A percentile compares a stretch with the other conserved stretches of the same genome.
phyloP scores from a whole-genome alignment of 1,284 basidiomycete species.

The Mixia osmundae region DNA sequence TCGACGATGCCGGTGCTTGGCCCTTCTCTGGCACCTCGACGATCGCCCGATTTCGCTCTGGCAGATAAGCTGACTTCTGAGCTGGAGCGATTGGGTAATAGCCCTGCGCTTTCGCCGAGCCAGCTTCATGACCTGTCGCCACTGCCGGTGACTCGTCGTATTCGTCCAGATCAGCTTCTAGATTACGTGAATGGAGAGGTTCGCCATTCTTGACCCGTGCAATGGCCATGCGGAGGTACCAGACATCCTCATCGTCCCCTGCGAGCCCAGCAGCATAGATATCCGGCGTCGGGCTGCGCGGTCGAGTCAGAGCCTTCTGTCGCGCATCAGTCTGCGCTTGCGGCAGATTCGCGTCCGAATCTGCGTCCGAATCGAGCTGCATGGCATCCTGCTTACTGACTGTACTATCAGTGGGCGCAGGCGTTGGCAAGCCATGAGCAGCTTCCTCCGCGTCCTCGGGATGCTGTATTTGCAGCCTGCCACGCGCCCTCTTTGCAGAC shows the following conservation, averaged over 20 bases:
- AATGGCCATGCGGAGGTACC: constrained; percentile 48
- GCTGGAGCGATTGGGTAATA: constrained; percentile 81
- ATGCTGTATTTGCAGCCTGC: too few species aligned
- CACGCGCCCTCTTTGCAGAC: too few species aligned
- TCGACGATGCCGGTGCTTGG: constrained; percentile 13
- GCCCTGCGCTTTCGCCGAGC: constrained; percentile 75
- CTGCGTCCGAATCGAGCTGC: neutral
- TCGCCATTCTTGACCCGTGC: constrained; percentile 21
- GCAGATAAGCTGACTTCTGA: constrained; percentile 66
- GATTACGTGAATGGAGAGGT: constrained; percentile 12
- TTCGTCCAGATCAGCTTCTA: constrained; percentile 7
- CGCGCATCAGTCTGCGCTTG: too few species aligned
- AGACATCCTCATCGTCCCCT: constrained; percentile 77
- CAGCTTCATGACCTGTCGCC: constrained; percentile 41
- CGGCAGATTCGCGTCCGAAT: neutral
- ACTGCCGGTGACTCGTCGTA: constrained; percentile 4
- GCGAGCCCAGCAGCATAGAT: constrained; percentile 35
- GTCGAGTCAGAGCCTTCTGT: constrained; percentile 3
- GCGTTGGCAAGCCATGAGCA: neutral
- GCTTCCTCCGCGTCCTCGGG: neutral
- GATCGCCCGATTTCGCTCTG: constrained; percentile 33
- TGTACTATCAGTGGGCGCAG: neutral
- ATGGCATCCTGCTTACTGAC: neutral
- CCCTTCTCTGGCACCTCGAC: constrained; percentile 21
- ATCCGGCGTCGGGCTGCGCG: constrained; percentile 27